Conservation (phyloP, 192 early-diverging fungal species). For the Coemansia sp. region DNA sequence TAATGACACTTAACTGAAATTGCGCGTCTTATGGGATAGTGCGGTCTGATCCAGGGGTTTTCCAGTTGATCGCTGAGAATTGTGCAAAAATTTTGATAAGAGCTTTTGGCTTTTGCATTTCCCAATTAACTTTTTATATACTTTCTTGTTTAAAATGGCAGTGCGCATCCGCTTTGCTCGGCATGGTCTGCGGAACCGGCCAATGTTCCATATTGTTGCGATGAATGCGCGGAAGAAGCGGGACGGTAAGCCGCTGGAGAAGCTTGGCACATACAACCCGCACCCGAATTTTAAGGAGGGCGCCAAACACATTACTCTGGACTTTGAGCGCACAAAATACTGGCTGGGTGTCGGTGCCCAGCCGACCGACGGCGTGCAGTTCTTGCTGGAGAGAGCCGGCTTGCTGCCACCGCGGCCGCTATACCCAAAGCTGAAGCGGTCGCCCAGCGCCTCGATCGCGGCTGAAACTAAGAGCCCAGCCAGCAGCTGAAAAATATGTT, state of each 20-base stretch:
- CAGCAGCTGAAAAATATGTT: not conserved
- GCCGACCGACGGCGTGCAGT: conserved; percentile 86
- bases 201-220: conserved; percentile 94
- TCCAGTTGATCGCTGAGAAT: not conserved
- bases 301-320: conserved; percentile 81
- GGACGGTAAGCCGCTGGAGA: conserved; percentile 87
- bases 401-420: conserved; percentile 49
- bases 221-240: conserved; percentile 77
- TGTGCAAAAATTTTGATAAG: not conserved
- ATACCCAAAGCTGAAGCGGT: conserved; percentile 40
- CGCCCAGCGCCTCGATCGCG: conserved; percentile 9
- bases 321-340: conserved; percentile 90
- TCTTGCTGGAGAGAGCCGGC: conserved; percentile 66
- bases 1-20: not conserved
- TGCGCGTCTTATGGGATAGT: conserved; percentile 2
- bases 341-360: conserved; percentile 98
- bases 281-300: conserved; percentile 68
- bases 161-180: conserved; percentile 87
- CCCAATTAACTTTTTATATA: not conserved
- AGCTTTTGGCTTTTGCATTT: not conserved
- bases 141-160: conserved; percentile 53
- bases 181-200: conserved; percentile 84
- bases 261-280: conserved; percentile 89
- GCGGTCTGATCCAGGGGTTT: not conserved
- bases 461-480: not conserved